These are phyloP conservation scores for Stereum hirsutum DNA, from an alignment of 1,284 basidiomycete genomes.

Conservation along the genomic window DNA sequence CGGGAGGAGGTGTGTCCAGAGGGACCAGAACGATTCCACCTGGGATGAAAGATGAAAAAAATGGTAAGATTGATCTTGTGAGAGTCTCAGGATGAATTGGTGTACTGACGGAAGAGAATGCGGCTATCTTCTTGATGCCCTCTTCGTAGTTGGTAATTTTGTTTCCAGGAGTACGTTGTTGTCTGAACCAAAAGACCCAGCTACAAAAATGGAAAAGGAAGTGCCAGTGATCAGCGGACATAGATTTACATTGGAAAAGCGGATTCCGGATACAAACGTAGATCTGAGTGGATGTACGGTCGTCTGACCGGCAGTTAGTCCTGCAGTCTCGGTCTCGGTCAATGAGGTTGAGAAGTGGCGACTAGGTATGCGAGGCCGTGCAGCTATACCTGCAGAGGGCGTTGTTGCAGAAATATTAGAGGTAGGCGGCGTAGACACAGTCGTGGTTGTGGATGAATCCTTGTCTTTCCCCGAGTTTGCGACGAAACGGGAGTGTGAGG, in stretches of 20 bases:
- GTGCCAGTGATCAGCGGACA: neutral
- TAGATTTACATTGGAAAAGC: too few relatives aligned
- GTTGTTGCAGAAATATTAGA: too few relatives aligned
- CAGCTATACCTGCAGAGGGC: too few relatives aligned
- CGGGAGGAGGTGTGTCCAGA: slow-evolving; percentile 72
- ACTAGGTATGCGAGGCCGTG: slow-evolving; percentile 44
- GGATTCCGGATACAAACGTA: slow-evolving; percentile 69
- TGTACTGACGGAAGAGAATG: slow-evolving; percentile 60
- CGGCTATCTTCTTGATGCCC: slow-evolving; percentile 77
- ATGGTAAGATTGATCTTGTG: neutral
- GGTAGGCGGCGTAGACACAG: slow-evolving; percentile 13
- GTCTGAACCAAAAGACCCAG: slow-evolving; percentile 83
- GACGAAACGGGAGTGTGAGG: slow-evolving; percentile 51
- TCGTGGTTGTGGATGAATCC: slow-evolving; percentile 12
- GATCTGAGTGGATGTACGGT: slow-evolving; percentile 66
- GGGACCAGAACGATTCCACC: slow-evolving; percentile 80
- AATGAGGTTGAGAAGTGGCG: slow-evolving; percentile 72
- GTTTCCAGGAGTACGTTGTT: slow-evolving; percentile 72
- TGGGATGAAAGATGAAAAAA: slow-evolving; percentile 18
- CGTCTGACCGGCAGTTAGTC: slow-evolving; percentile 13
- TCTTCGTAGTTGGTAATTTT: slow-evolving; percentile 78
- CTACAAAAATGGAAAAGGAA: slow-evolving; percentile 24
- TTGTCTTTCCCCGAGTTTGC: slow-evolving; percentile 29
- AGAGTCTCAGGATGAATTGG: slow-evolving; percentile 13
- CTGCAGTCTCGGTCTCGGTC: too few relatives aligned